Percentiles rank a stretch among this genome's conserved stretches.
Conservation (phyloP, 768 basidiomycete species). For the Suillus occidentalis region DNA sequence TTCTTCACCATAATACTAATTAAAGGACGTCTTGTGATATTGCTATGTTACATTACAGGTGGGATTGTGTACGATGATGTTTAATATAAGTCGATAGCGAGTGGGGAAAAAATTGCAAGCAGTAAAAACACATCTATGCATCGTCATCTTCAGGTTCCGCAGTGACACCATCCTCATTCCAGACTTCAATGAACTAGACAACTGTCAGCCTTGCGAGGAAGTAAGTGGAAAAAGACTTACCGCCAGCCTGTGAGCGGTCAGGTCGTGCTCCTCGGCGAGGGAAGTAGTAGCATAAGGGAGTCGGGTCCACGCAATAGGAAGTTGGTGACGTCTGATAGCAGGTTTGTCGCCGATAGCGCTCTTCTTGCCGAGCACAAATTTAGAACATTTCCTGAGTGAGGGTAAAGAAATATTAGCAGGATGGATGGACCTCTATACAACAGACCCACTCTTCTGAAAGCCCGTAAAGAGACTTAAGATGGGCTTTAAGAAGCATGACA, state of each 20-base stretch:
- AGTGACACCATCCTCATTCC: constrained; percentile 77
- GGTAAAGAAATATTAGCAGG: background rate
- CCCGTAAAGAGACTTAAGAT: constrained; percentile 81
- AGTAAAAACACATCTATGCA: constrained; percentile 23
- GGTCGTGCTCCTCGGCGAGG: constrained; percentile 62
- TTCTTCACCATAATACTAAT: background rate
- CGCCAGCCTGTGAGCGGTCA: constrained; percentile 55
- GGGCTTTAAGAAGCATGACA: constrained; percentile 82
- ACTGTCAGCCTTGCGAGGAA: constrained; percentile 6
- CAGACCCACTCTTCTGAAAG: constrained; percentile 85
- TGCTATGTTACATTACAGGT: constrained; percentile 28
- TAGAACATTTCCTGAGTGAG: constrained; percentile 77
- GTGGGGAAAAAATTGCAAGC: background rate
- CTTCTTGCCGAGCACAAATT: constrained; percentile 88
- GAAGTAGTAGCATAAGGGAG: constrained; percentile 65
- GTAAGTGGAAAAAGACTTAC: constrained; percentile 44
- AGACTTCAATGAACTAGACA: constrained; percentile 68
- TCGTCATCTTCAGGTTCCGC: constrained; percentile 60
- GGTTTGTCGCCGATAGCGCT: constrained; percentile 84
- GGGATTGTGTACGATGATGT: constrained; percentile 28
- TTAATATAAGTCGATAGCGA: constrained; percentile 9
- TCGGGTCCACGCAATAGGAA: constrained; percentile 69
- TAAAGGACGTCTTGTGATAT: constrained; percentile 14
- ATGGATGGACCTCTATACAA: background rate
- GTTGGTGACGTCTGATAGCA: constrained; percentile 60